Percentiles rank a stretch among this genome's conserved stretches.
Evolutionary conservation across 352 stramenopile genomes (phyloP).

Genomic region (Pythium periplocum): DNA sequence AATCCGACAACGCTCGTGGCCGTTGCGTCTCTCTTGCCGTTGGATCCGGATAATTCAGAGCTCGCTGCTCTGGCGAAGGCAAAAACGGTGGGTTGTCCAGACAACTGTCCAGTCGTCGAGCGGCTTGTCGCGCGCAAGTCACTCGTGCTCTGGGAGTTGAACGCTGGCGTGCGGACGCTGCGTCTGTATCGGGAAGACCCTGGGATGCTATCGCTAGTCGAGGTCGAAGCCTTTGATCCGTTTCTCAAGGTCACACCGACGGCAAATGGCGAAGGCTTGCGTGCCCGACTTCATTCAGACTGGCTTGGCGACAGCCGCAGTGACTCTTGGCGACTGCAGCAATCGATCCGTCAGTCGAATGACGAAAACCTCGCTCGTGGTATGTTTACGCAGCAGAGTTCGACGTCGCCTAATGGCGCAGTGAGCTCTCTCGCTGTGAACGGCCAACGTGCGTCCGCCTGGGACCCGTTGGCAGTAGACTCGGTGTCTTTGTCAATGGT

Average conservation of each 20-base stretch:
- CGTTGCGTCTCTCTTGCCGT: constrained; percentile 28
- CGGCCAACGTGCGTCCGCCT: constrained; percentile 23
- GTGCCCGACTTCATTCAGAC: constrained; percentile 38
- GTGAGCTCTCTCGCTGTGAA: constrained; percentile 48
- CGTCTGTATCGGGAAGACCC: constrained; percentile 46
- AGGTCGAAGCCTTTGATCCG: constrained; percentile 53
- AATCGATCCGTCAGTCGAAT: constrained; percentile 43
- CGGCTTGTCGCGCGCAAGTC: constrained; percentile 26
- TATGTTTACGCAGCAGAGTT: constrained; percentile 63
- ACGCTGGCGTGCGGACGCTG: constrained; percentile 35
- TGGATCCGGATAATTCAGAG: background rate
- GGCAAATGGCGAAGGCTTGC: constrained; percentile 34
- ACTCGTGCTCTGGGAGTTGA: constrained; percentile 41
- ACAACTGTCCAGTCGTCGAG: constrained; percentile 28
- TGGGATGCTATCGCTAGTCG: constrained; percentile 26
- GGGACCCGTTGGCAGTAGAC: constrained; percentile 26
- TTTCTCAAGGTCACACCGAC: constrained; percentile 41
- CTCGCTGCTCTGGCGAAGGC: constrained; percentile 4
- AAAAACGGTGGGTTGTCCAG: constrained; percentile 26
- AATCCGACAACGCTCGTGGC: constrained; percentile 20
- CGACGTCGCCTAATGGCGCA: constrained; percentile 29
- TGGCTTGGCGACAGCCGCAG: constrained; percentile 31
- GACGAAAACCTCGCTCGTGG: constrained; percentile 54
- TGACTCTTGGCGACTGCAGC: constrained; percentile 47
- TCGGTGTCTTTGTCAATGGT: constrained; percentile 6